Conservation (phyloP, 495 filamentous ascomycete genomes). For the Neurospora terricola region DNA sequence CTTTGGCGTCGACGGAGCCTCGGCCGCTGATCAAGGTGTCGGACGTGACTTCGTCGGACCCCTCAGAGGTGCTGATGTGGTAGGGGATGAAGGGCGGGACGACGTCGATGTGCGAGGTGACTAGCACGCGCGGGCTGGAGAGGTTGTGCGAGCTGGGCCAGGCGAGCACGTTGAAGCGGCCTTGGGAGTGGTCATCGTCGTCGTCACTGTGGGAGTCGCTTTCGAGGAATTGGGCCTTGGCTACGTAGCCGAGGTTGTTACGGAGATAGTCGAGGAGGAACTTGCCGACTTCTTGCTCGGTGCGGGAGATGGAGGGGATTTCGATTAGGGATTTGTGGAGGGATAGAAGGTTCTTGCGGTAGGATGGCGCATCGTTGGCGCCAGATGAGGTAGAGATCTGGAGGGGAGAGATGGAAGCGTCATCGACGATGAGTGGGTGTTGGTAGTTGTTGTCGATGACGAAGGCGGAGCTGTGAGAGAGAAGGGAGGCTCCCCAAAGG, state of each 20-base stretch:
- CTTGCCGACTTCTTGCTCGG: conserved; percentile 57
- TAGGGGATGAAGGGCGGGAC: conserved; percentile 69
- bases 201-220: conserved; percentile 19
- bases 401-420: not conserved
- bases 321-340: conserved; percentile 70
- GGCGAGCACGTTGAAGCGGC: conserved; percentile 63
- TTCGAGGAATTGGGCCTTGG: conserved; percentile 57
- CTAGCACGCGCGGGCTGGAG: conserved; percentile 50
- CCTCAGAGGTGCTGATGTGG: conserved; percentile 21
- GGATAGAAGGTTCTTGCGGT: conserved; percentile 48
- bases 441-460: not conserved
- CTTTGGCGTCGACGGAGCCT: conserved; percentile 87
- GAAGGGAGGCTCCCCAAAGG: not conserved
- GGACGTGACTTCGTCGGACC: conserved; percentile 32
- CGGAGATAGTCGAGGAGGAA: conserved; percentile 60
- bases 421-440: not conserved
- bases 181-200: conserved; percentile 31
- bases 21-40: conserved; percentile 50
- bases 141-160: conserved; percentile 37
- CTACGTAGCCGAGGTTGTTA: conserved; percentile 25
- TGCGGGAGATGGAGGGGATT: conserved; percentile 63
- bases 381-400: not conserved
- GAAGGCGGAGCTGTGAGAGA: not conserved
- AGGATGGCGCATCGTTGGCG: conserved; percentile 15
- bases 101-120: conserved; percentile 65